phyloP scores from a whole-genome alignment of 2,329 filamentous ascomycete species.

The Penicillium sp. region DNA sequence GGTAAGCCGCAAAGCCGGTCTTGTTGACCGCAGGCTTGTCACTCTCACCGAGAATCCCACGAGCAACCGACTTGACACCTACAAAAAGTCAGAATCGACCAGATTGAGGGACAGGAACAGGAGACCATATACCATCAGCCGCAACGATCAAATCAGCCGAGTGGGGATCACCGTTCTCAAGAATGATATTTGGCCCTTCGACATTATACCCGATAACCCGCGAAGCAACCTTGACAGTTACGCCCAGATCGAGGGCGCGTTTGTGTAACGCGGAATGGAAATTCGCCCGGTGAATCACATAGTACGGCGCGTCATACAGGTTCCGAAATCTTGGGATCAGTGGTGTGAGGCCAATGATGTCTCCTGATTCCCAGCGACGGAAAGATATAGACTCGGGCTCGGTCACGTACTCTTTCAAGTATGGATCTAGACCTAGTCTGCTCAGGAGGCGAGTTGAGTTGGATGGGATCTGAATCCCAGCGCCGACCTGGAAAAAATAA shows the following conservation, averaged over 20 bases:
- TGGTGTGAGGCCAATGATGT: slow-evolving; percentile 36
- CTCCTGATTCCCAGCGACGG: slow-evolving; percentile 36
- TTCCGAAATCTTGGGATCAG: slow-evolving; percentile 32
- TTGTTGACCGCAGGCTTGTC: slow-evolving; percentile 5
- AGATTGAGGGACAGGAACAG: background rate
- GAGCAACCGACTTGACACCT: slow-evolving; percentile 25
- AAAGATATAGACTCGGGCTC: slow-evolving; percentile 36
- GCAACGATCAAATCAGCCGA: slow-evolving; percentile 22
- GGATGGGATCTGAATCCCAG: slow-evolving; percentile 44
- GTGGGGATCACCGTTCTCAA: slow-evolving; percentile 5
- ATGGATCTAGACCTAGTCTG: slow-evolving; percentile 34
- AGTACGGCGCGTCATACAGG: slow-evolving; percentile 27
- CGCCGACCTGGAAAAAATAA: slow-evolving; percentile 31
- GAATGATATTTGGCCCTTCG: slow-evolving; percentile 4
- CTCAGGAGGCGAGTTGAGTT: slow-evolving; percentile 36
- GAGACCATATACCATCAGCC: slow-evolving; percentile 19
- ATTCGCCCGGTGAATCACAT: slow-evolving; percentile 22
- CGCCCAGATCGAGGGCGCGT: slow-evolving; percentile 17
- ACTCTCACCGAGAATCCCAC: slow-evolving; percentile 6
- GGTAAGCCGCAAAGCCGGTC: slow-evolving; percentile 45
- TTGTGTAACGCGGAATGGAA: slow-evolving; percentile 29
- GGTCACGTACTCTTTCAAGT: slow-evolving; percentile 28
- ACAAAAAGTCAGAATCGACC: background rate
- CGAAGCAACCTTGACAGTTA: slow-evolving; percentile 16
- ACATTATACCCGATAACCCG: slow-evolving; percentile 16